Conservation (phyloP, 2,329 filamentous ascomycete species). For the Rhynchosporium graminicola region DNA sequence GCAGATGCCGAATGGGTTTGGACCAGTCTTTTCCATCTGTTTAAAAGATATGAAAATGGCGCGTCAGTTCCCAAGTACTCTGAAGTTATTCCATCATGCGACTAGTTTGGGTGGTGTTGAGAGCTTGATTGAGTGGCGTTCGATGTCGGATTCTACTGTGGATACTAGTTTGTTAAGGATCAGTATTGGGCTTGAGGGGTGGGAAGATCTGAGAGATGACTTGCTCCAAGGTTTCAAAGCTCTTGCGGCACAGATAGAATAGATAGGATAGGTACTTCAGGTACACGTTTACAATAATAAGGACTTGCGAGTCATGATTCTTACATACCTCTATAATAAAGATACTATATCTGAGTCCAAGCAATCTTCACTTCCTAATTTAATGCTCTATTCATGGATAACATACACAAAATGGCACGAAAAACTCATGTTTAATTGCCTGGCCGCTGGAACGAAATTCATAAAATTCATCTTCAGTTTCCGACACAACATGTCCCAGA, state of each 20-base stretch:
- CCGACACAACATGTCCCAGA: not conserved
- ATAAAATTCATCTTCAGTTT: not conserved
- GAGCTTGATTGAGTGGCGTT: constrained; percentile 93
- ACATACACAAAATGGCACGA: no score
- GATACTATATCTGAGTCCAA: no score
- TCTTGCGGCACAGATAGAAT: constrained; percentile 16
- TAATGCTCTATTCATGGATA: no score
- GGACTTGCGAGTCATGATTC: not conserved
- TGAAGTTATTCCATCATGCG: constrained; percentile 88
- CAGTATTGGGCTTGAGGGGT: constrained; percentile 83
- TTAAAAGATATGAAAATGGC: constrained; percentile 64
- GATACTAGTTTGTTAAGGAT: constrained; percentile 74
- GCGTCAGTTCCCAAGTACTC: constrained; percentile 70
- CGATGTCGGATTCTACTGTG: constrained; percentile 77
- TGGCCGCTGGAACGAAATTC: not conserved
- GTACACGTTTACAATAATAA: not conserved
- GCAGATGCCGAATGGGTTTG: constrained; percentile 92
- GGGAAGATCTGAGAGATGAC: constrained; percentile 81
- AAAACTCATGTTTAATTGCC: not conserved
- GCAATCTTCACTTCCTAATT: no score
- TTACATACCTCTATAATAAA: not conserved
- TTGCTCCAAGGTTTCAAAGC: constrained; percentile 63
- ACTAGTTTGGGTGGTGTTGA: constrained; percentile 93
- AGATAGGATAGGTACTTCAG: not conserved
- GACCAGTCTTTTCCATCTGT: constrained; percentile 80